Conservation (phyloP, 2,329 filamentous ascomycete species). For the Emericellopsis atlantica region DNA sequence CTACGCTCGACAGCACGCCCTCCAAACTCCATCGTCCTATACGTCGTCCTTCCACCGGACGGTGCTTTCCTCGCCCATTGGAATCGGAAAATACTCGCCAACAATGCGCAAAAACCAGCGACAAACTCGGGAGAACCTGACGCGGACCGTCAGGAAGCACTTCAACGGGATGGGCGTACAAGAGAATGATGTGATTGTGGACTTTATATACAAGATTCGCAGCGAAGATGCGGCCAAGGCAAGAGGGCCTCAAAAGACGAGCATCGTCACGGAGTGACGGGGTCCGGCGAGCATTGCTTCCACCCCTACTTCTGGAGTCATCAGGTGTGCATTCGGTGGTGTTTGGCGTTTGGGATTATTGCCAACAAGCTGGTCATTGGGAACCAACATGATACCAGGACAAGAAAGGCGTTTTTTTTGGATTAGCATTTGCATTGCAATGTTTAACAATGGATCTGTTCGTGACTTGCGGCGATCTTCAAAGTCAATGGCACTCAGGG, state of each 20-base stretch:
- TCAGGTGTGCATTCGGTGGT: neutral
- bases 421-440: no score
- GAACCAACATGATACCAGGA: no score
- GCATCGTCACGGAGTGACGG: slow-evolving; percentile 4
- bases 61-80: slow-evolving; percentile 45
- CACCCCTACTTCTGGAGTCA: no score
- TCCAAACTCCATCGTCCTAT: slow-evolving; percentile 61
- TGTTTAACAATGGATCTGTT: no score
- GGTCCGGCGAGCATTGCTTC: no score
- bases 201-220: slow-evolving; percentile 58
- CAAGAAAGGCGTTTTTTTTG: no score
- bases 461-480: no score
- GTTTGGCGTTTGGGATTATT: no score
- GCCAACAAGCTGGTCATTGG: no score
- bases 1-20: slow-evolving; percentile 62
- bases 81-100: slow-evolving; percentile 60
- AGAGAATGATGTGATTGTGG: slow-evolving; percentile 74
- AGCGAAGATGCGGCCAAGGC: slow-evolving; percentile 15
- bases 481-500: no score
- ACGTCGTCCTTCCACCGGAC: slow-evolving; percentile 48
- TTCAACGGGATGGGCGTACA: slow-evolving; percentile 70
- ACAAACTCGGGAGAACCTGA: slow-evolving; percentile 61
- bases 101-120: slow-evolving; percentile 58
- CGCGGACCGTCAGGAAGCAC: slow-evolving; percentile 63
- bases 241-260: slow-evolving; percentile 10